Base-by-base conservation (phyloP, 1,284 basidiomycete species). In the Meripilus lineatus region DNA sequence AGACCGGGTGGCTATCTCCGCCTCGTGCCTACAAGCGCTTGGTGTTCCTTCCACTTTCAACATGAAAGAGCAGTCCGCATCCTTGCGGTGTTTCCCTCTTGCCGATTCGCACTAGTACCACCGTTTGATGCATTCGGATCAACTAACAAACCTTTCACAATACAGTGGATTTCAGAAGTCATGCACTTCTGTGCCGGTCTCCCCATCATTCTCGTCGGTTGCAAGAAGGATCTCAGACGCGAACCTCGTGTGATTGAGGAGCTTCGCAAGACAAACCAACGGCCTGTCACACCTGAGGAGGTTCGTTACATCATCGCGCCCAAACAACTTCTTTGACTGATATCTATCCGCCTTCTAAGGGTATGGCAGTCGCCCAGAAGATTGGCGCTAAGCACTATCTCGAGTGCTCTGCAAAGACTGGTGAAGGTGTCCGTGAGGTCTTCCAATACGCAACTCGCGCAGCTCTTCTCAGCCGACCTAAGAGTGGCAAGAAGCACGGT, bases 91-190 rank as follows among this genome's bases (percentile, higher is more conserved):
- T n/a, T n/a, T n/a, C n/a, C n/a, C n/a, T n/a, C n/a, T n/a, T n/a
- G n/a, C n/a, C n/a, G n/a, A n/a, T n/a, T n/a, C n/a, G n/a, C n/a
- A n/a, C n/a, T n/a, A n/a, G n/a, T n/a, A n/a, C n/a, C n/a, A n/a
- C n/a, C n/a, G n/a, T n/a, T n/a, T n/a, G n/a, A n/a, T n/a, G n/a
- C n/a, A n/a, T n/a, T n/a, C n/a, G n/a, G n/a, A n/a, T n/a, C n/a
- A n/a, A n/a, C n/a, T n/a, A n/a, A n/a, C n/a, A n/a, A n/a, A 36
- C 21, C 38, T 23, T 23, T 25, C 28, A 17, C 23, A 21, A 21
- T 30, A 36, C 52, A 85, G 81, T 89, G 85, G 85, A 83, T 84
- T 57, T 83, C 84, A 10, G 85, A 89, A 62, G 84, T 89, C 33
- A 73, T 81, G 59, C 85, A 89, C 66, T 88, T 87, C 71, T 87